Conservation (phyloP, 2,329 filamentous ascomycete genomes). For the Penicillium sp. region DNA sequence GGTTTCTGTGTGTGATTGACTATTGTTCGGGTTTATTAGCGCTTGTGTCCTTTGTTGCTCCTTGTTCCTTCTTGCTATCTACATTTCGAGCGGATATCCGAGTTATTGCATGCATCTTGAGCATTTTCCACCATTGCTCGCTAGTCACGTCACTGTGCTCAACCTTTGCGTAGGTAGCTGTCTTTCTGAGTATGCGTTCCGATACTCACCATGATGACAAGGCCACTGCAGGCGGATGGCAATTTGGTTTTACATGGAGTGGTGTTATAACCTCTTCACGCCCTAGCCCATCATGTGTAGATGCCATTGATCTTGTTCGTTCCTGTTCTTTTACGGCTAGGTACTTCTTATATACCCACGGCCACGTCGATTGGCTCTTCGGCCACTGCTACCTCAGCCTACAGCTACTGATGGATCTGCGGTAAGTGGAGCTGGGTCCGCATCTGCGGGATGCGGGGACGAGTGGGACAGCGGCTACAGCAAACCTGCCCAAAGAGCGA, state of each 20-base stretch:
- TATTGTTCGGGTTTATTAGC: constrained; percentile 1
- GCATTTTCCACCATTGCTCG: background rate
- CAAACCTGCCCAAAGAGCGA: background rate
- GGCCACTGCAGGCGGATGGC: too few relatives aligned
- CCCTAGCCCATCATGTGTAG: too few relatives aligned
- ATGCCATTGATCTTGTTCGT: constrained; percentile 13
- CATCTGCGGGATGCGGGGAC: background rate
- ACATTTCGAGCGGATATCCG: constrained; percentile 1
- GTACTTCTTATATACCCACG: background rate
- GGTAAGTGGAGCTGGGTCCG: background rate
- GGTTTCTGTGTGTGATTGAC: background rate
- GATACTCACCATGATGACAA: too few relatives aligned
- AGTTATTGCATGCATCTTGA: background rate
- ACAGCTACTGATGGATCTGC: background rate
- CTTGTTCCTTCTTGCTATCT: background rate
- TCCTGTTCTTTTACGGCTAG: constrained; percentile 11
- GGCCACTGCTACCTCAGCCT: background rate
- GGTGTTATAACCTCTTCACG: too few relatives aligned
- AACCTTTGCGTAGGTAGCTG: background rate
- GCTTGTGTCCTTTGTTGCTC: background rate
- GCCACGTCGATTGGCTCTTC: background rate
- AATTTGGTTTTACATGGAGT: too few relatives aligned
- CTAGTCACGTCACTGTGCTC: background rate
- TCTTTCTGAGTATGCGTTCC: too few relatives aligned
- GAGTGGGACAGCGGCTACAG: background rate